Evolutionary conservation across 768 basidiomycete genomes (phyloP).

Genomic region (Lactarius quietus): DNA sequence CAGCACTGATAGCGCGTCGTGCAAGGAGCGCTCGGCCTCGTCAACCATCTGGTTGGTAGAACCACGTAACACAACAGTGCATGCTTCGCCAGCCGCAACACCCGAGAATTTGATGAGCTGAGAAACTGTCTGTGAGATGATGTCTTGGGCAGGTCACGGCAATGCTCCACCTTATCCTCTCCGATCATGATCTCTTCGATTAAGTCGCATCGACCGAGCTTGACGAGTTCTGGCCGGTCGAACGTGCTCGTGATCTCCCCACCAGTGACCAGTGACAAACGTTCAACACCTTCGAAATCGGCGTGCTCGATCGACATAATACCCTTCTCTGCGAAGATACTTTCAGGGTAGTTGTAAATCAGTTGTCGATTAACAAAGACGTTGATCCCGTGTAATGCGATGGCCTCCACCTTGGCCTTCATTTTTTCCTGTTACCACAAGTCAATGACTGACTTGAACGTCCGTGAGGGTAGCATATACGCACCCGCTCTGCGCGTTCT

Average conservation of each 20-base stretch:
- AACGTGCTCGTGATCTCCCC: conserved; percentile 98
- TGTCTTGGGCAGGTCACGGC: conserved; percentile 10
- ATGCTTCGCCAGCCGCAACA: conserved; percentile 95
- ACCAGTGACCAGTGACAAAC: conserved; percentile 92
- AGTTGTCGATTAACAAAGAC: conserved; percentile 97
- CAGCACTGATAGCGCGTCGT: conserved; percentile 95
- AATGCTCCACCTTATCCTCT: conserved; percentile 81
- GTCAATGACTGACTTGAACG: conserved; percentile 5
- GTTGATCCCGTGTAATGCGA: conserved; percentile 93
- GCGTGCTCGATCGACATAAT: conserved; percentile 98
- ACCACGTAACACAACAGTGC: conserved; percentile 95
- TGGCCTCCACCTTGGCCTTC: conserved; percentile 95
- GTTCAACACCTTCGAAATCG: conserved; percentile 98
- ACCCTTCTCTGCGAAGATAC: conserved; percentile 88
- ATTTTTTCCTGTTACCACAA: conserved; percentile 82
- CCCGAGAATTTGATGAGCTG: conserved; percentile 99
- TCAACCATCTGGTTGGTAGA: conserved; percentile 99
- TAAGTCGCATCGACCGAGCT: conserved; percentile 87
- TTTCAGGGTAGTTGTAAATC: conserved; percentile 99
- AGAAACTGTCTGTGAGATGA: neutral
- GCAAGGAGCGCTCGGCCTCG: conserved; percentile 95
- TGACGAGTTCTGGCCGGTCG: conserved; percentile 87
- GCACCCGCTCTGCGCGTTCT: conserved; percentile 88
- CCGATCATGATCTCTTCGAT: conserved; percentile 99
- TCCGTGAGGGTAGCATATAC: conserved; percentile 26